Percentiles rank a stretch among this genome's conserved stretches.
Conservation (phyloP, 192 early-diverging fungal species). For the Rhizophlyctis rosea region DNA sequence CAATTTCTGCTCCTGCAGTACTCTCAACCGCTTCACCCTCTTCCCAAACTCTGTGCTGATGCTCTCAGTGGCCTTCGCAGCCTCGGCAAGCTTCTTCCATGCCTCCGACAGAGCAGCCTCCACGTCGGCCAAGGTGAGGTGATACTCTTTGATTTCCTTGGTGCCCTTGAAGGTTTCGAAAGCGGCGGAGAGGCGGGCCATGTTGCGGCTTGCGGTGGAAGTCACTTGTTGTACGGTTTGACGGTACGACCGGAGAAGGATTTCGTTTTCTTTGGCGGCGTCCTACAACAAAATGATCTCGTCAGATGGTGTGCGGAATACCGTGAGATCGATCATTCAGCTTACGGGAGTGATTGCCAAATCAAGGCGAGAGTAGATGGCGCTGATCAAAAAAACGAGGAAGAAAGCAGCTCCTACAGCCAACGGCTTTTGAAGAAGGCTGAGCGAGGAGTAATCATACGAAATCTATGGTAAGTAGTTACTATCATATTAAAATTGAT, state of each 20-base stretch:
- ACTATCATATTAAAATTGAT: slow-evolving; percentile 14
- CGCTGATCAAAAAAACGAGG: slow-evolving; percentile 33
- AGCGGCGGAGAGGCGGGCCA: slow-evolving; percentile 13
- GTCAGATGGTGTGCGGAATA: neutral
- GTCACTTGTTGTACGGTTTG: neutral
- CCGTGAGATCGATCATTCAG: neutral
- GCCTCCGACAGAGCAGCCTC: slow-evolving; percentile 4
- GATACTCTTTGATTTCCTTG: slow-evolving; percentile 12
- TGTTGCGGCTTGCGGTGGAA: neutral
- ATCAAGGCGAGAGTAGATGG: slow-evolving; percentile 44
- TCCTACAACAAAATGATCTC: slow-evolving; percentile 5
- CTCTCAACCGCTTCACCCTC: slow-evolving; percentile 4
- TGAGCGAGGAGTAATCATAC: slow-evolving; percentile 33
- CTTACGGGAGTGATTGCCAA: slow-evolving; percentile 37
- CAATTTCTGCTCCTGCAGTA: slow-evolving; percentile 19
- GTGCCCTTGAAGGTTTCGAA: slow-evolving; percentile 25
- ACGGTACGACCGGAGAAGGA: slow-evolving; percentile 7
- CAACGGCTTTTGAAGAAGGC: slow-evolving; percentile 43
- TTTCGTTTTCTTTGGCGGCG: slow-evolving; percentile 10
- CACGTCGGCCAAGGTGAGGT: neutral
- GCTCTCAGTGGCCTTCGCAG: slow-evolving; percentile 4
- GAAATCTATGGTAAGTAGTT: slow-evolving; percentile 39
- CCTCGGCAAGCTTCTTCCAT: slow-evolving; percentile 5
- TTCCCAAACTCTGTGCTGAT: neutral
- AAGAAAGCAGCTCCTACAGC: slow-evolving; percentile 37